Evolutionary conservation across 768 basidiomycete species (phyloP).

Genomic region (Lactifluus piperatus): DNA sequence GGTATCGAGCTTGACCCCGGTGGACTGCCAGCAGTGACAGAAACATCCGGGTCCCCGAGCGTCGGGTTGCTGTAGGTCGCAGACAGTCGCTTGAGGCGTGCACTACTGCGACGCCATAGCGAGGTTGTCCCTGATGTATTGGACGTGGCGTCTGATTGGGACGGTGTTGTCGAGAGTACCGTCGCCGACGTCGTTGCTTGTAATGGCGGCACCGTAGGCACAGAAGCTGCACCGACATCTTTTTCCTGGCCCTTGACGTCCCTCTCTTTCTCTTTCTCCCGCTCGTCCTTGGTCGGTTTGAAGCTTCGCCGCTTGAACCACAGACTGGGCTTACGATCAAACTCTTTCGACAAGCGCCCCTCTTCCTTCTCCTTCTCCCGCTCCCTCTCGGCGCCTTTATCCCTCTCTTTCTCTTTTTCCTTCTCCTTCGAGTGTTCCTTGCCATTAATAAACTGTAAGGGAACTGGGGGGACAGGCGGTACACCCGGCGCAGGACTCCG

Average conservation of each 20-base stretch:
- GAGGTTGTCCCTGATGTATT: constrained; percentile 10
- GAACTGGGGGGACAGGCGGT: constrained; percentile 25
- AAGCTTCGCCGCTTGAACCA: constrained; percentile 55
- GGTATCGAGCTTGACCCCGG: not conserved
- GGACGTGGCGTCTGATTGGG: constrained; percentile 15
- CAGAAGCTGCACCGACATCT: not conserved
- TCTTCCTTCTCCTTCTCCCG: constrained; percentile 27
- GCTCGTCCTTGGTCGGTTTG: constrained; percentile 12
- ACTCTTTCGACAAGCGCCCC: constrained; percentile 24
- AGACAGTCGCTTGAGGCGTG: constrained; percentile 9
- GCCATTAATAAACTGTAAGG: constrained; percentile 25
- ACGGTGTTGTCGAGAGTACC: constrained; percentile 9
- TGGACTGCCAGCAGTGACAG: not conserved
- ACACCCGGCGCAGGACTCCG: constrained; percentile 20
- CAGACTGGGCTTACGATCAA: constrained; percentile 34
- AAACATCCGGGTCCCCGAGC: not conserved
- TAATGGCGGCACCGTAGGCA: not conserved
- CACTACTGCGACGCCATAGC: constrained; percentile 16
- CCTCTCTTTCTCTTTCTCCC: constrained; percentile 16
- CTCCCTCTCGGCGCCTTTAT: constrained; percentile 28
- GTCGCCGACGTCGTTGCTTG: constrained; percentile 6
- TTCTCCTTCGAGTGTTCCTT: constrained; percentile 24
- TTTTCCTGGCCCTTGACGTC: constrained; percentile 13
- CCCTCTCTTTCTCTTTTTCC: constrained; percentile 25
- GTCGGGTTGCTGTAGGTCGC: constrained; percentile 1